phyloP scores from a whole-genome alignment of 2,329 filamentous ascomycete genomes.

The Aspergillus hortae region DNA sequence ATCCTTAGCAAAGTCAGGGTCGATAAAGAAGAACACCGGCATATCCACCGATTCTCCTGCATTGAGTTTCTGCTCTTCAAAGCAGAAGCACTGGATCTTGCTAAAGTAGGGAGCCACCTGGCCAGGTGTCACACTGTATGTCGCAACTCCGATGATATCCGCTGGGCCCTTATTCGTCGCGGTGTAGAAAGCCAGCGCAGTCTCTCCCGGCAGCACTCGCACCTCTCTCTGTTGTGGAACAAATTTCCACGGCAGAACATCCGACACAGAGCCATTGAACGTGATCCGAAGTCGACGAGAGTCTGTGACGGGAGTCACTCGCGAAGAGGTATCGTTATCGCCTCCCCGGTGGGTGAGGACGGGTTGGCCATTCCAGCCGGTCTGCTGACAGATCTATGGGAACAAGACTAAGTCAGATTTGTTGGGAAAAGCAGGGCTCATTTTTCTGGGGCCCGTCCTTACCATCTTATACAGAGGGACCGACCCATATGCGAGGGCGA shows the following conservation, averaged over 20 bases:
- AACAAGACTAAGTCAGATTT: not conserved
- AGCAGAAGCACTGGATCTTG: constrained; percentile 99
- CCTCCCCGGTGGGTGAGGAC: constrained; percentile 73
- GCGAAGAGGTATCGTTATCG: constrained; percentile 65
- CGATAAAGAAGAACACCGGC: constrained; percentile 99
- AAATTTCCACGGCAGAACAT: constrained; percentile 96
- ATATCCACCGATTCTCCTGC: constrained; percentile 97
- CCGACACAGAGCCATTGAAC: constrained; percentile 92
- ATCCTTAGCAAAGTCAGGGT: constrained; percentile 90
- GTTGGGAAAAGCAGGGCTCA: not conserved
- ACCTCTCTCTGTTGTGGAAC: constrained; percentile 95
- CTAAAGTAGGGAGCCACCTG: constrained; percentile 97
- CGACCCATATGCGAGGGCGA: constrained; percentile 62
- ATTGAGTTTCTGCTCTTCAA: constrained; percentile 91
- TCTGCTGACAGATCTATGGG: constrained; percentile 49
- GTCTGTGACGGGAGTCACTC: constrained; percentile 74
- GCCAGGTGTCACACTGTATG: constrained; percentile 92
- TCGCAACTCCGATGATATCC: constrained; percentile 97
- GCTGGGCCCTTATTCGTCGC: constrained; percentile 85
- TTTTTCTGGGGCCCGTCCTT: constrained; percentile 8
- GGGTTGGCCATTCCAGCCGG: constrained; percentile 85
- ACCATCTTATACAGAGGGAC: constrained; percentile 68
- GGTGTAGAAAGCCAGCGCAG: constrained; percentile 94
- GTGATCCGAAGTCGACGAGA: constrained; percentile 88
- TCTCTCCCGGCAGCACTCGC: constrained; percentile 90